These are phyloP conservation scores for Thozetella sp. DNA, from an alignment of 495 filamentous ascomycete species.

Conservation along the genomic window DNA sequence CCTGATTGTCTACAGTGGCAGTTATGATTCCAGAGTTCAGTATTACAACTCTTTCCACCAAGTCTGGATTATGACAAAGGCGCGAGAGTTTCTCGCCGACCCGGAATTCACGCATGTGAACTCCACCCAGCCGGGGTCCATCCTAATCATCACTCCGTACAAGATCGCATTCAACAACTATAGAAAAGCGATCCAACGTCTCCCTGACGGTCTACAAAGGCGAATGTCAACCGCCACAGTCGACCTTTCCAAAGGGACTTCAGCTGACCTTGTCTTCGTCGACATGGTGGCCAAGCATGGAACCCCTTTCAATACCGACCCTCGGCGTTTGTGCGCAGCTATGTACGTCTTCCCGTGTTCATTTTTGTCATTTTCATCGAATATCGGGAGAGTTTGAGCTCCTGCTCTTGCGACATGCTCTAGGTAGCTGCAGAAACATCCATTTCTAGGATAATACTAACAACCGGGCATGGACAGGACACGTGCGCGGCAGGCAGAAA, in stretches of 20 bases:
- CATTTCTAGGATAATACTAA: too few relatives aligned
- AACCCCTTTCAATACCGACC: neutral
- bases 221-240: constrained; percentile 3
- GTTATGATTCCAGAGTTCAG: neutral
- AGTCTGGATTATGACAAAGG: neutral
- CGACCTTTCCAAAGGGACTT: constrained; percentile 7
- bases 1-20: neutral
- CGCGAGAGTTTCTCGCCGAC: neutral
- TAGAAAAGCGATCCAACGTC: neutral
- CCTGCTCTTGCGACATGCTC: too few relatives aligned
- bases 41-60: neutral
- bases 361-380: too few relatives aligned
- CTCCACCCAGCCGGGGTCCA: constrained; percentile 3
- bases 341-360: too few relatives aligned
- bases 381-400: too few relatives aligned
- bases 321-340: constrained; percentile 7
- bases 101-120: neutral
- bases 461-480: too few relatives aligned
- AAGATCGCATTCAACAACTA: constrained; percentile 4
- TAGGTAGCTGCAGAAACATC: too few relatives aligned
- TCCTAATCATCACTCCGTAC: constrained; percentile 12
- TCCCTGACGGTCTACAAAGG: neutral
- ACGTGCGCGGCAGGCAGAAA: constrained; percentile 11
- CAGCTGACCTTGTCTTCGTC: constrained; percentile 15
- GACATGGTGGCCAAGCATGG: constrained; percentile 7